Percentiles rank a stretch among this genome's conserved stretches.
Conservation (phyloP, 2,329 filamentous ascomycete genomes). For the Microcyclospora pomicola region DNA sequence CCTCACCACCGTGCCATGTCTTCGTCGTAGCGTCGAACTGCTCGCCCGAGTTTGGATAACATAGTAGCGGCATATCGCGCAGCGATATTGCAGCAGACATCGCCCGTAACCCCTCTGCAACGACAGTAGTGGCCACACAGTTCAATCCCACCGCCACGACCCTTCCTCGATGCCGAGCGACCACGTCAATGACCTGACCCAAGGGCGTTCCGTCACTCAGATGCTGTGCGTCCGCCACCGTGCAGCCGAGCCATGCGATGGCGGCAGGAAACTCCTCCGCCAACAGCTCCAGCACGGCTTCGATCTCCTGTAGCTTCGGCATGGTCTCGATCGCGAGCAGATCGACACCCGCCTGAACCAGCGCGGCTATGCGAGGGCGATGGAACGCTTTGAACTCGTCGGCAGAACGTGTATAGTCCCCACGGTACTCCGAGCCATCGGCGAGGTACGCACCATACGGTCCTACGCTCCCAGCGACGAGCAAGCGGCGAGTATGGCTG, state of each 20-base stretch:
- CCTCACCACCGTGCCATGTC: slow-evolving; percentile 17
- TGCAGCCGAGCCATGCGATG: slow-evolving; percentile 31
- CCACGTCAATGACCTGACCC: slow-evolving; percentile 17
- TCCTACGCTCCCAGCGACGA: slow-evolving; percentile 34
- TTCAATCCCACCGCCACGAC: slow-evolving; percentile 34
- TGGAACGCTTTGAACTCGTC: slow-evolving; percentile 30
- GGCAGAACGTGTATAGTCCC: slow-evolving; percentile 23
- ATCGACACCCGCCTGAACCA: slow-evolving; percentile 30
- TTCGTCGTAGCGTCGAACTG: slow-evolving; percentile 30
- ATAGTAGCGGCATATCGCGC: slow-evolving; percentile 4
- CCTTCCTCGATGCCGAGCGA: slow-evolving; percentile 17
- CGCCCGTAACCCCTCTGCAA: slow-evolving; percentile 20
- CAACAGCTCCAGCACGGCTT: slow-evolving; percentile 28
- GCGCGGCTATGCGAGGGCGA: slow-evolving; percentile 27
- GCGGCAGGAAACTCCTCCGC: slow-evolving; percentile 23
- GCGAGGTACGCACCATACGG: slow-evolving; percentile 36
- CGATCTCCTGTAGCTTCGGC: slow-evolving; percentile 26
- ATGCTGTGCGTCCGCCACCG: slow-evolving; percentile 22
- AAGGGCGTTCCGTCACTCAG: slow-evolving; percentile 31
- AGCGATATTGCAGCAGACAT: slow-evolving; percentile 16
- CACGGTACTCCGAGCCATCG: slow-evolving; percentile 34
- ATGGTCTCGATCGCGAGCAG: slow-evolving; percentile 34
- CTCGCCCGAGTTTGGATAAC: slow-evolving; percentile 36
- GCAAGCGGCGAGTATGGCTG: slow-evolving; percentile 8
- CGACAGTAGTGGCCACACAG: slow-evolving; percentile 27